Evolutionary conservation across 192 early-diverging fungal genomes (phyloP).

Genomic region (Entomortierella beljakovae): DNA sequence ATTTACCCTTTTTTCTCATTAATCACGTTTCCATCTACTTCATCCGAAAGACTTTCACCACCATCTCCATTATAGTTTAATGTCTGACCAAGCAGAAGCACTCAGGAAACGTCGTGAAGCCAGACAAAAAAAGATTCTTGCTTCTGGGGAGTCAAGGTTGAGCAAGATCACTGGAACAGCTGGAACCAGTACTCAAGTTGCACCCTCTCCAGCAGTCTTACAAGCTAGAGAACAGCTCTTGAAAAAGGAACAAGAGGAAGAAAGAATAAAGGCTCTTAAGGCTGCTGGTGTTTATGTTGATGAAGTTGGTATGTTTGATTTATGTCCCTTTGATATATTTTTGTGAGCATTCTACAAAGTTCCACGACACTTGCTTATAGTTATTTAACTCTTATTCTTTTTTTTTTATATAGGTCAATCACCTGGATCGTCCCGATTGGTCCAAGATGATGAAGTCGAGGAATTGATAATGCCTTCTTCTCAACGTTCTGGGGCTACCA

Average conservation of each 20-base stretch:
- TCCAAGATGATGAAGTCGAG: constrained; percentile 8
- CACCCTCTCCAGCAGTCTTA: constrained; percentile 44
- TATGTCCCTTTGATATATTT: neutral
- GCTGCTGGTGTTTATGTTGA: constrained; percentile 6
- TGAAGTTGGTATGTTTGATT: neutral
- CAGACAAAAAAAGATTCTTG: constrained; percentile 54
- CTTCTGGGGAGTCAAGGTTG: constrained; percentile 46
- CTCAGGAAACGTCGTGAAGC: constrained; percentile 52
- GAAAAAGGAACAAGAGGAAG: constrained; percentile 46
- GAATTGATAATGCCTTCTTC: constrained; percentile 14
- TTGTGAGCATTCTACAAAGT: neutral
- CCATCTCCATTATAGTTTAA: constrained; percentile 1
- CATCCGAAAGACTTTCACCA: neutral
- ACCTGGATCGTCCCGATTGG: neutral
- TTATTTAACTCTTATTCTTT: neutral
- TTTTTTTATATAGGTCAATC: neutral
- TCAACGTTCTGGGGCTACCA: constrained; percentile 2
- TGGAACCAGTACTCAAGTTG: constrained; percentile 39
- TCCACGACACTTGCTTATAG: neutral
- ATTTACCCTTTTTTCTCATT: no score
- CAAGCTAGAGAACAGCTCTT: constrained; percentile 36
- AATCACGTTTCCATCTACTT: neutral
- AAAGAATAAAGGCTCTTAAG: constrained; percentile 10
- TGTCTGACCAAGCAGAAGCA: constrained; percentile 51
- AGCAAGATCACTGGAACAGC: constrained; percentile 54